phyloP scores from a whole-genome alignment of 768 basidiomycete species.

The Tricholoma furcatifolium region DNA sequence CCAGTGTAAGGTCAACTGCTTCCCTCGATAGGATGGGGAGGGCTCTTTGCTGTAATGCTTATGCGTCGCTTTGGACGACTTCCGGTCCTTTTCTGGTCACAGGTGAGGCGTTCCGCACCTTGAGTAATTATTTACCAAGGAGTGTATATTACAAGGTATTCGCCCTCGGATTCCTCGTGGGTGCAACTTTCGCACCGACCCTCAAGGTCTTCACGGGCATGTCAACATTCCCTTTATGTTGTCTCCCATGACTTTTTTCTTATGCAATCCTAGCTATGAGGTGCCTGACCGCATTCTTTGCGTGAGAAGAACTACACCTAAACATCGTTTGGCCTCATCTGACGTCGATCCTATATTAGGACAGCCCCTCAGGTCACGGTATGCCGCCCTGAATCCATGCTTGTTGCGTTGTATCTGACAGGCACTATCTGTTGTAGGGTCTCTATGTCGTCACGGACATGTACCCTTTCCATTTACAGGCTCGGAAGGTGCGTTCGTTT shows the following conservation, averaged over 20 bases:
- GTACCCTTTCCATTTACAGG: conserved; percentile 69
- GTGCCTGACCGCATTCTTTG: conserved; percentile 58
- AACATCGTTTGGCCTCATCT: background rate
- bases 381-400: conserved; percentile 28
- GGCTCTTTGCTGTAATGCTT: conserved; percentile 61
- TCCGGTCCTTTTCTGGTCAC: conserved; percentile 71
- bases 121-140: background rate
- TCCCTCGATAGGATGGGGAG: conserved; percentile 48
- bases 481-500: conserved; percentile 51
- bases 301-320: conserved; percentile 25
- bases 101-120: conserved; percentile 32
- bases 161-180: conserved; percentile 56
- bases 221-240: background rate
- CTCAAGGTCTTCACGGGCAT: conserved; percentile 49
- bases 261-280: conserved; percentile 44
- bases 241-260: background rate
- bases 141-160: conserved; percentile 37
- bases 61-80: conserved; percentile 64
- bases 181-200: conserved; percentile 54
- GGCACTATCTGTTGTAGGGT: conserved; percentile 33
- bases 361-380: conserved; percentile 55
- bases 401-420: background rate
- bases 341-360: conserved; percentile 2
- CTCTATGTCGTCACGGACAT: conserved; percentile 62
- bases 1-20: background rate